Percentiles rank a stretch among this genome's conserved stretches.
Evolutionary conservation across 495 filamentous ascomycete species (phyloP).

Genomic region (Penicillium soppii): DNA sequence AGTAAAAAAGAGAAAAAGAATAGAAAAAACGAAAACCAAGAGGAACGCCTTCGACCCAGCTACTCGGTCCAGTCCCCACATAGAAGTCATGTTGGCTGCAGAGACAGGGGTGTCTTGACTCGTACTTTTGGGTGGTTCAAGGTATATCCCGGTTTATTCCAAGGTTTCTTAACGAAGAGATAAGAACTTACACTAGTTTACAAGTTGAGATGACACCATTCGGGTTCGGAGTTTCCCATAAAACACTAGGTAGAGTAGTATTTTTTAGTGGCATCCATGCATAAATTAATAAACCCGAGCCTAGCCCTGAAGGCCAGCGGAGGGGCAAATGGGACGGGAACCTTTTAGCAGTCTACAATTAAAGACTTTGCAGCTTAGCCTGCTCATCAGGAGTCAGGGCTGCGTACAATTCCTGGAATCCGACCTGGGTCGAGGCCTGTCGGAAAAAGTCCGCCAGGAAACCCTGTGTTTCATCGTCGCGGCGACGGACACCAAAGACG

Average conservation of each 20-base stretch:
- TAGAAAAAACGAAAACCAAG: too few relatives aligned
- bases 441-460: constrained; percentile 84
- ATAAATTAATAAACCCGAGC: constrained; percentile 2
- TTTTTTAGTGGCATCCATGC: constrained; percentile 1
- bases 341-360: too few relatives aligned
- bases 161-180: not conserved
- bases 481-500: constrained; percentile 56
- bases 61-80: not conserved
- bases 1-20: too few relatives aligned
- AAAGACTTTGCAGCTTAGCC: constrained; percentile 57
- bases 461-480: constrained; percentile 90
- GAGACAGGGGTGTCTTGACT: not conserved
- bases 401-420: constrained; percentile 72
- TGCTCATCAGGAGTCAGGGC: constrained; percentile 72
- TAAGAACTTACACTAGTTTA: not conserved
- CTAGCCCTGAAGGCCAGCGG: too few relatives aligned
- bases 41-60: not conserved
- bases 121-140: constrained; percentile 1
- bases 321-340: too few relatives aligned
- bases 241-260: too few relatives aligned
- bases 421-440: constrained; percentile 64
- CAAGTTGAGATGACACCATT: too few relatives aligned
- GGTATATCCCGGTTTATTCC: too few relatives aligned
- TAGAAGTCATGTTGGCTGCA: not conserved
- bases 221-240: too few relatives aligned